These are phyloP conservation scores for Lathyrus sativus DNA, from an alignment of 306 rosid genomes.

Conservation along the genomic window DNA sequence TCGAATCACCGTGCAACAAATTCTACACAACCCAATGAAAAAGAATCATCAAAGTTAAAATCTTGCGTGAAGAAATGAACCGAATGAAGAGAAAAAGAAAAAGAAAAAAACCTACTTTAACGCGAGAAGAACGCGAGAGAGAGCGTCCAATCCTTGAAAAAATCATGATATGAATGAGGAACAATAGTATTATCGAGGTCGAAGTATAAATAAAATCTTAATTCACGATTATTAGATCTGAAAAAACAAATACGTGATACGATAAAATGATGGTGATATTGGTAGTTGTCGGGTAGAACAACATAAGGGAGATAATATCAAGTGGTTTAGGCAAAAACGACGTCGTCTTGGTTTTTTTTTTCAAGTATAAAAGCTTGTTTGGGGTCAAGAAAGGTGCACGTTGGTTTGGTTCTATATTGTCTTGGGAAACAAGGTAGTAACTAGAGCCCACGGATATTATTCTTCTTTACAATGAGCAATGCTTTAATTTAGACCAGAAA, in stretches of 20 bases:
- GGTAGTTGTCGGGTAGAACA: neutral
- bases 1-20: conserved; percentile 51
- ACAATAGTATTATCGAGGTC: neutral
- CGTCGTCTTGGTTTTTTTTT: neutral
- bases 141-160: conserved; percentile 67
- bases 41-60: neutral
- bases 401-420: conserved; percentile 13
- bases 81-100: conserved; percentile 2
- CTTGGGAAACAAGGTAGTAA: conserved; percentile 52
- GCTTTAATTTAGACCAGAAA: neutral
- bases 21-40: conserved; percentile 48
- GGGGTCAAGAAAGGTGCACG: conserved; percentile 43
- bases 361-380: neutral
- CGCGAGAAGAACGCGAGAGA: conserved; percentile 62
- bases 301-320: neutral
- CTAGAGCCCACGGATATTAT: conserved; percentile 32
- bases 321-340: neutral
- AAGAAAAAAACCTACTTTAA: conserved; percentile 47
- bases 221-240: conserved; percentile 24
- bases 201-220: neutral
- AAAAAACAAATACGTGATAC: neutral
- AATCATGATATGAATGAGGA: conserved; percentile 47
- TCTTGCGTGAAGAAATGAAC: neutral
- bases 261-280: neutral
- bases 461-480: neutral